A percentile compares a stretch with the other conserved stretches of the same genome.
Evolutionary conservation across 2,329 filamentous ascomycete genomes (phyloP).

Genomic region (Aspergillus floridensis): DNA sequence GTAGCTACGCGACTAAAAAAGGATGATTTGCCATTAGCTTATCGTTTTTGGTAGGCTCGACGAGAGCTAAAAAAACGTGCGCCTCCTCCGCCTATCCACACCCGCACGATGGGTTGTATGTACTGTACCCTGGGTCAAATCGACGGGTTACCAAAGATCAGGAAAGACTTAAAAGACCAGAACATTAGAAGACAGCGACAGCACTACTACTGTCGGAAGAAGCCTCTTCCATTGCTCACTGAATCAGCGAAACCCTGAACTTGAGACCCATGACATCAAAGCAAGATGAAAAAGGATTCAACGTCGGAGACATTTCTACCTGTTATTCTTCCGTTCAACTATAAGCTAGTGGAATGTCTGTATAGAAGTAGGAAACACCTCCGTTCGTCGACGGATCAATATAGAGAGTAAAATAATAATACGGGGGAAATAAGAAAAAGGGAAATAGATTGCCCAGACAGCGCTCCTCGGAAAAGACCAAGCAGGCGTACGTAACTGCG

Average conservation of each 20-base stretch:
- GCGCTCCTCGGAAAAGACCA: background rate
- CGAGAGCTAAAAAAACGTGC: conserved; percentile 21
- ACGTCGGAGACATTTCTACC: background rate
- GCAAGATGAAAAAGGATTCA: background rate
- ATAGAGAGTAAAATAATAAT: background rate
- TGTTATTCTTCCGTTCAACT: background rate
- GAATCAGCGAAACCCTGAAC: background rate
- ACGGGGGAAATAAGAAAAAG: background rate
- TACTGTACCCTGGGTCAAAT: background rate
- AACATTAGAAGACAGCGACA: too few relatives aligned
- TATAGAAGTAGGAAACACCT: background rate
- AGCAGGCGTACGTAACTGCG: conserved; percentile 10
- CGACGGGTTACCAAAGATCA: background rate
- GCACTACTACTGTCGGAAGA: background rate
- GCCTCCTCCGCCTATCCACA: conserved; percentile 6
- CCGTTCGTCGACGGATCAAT: background rate
- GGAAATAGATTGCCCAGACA: background rate
- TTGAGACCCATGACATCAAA: background rate
- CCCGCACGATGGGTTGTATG: background rate
- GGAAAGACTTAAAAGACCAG: background rate
- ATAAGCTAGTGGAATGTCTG: background rate
- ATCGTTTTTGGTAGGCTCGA: conserved; percentile 19
- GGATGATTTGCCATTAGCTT: conserved; percentile 17
- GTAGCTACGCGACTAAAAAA: background rate
- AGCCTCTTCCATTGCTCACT: background rate